Evolutionary conservation across 164 flowering plant genomes (phyloP), one percentile per base, ranked within the genome.

Genomic region (Pachysandra terminalis): DNA sequence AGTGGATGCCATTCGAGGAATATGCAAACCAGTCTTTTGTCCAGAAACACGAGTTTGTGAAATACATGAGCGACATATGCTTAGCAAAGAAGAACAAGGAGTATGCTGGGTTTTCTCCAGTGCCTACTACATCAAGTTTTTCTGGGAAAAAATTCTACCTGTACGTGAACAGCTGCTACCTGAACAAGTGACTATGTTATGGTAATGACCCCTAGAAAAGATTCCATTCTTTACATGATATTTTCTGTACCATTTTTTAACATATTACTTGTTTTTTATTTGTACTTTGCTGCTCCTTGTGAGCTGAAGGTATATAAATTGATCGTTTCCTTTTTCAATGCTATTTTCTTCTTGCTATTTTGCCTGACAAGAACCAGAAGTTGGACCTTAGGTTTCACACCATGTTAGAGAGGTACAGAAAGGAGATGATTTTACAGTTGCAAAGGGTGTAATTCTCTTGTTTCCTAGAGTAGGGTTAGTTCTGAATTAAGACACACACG

Each of bases 1-100:
- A 91, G 96, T 91, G 97, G 97, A 86, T 91, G 91, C 86, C 90
- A 59, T 70, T 83, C 53, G 86, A 85, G 48, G 91, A 87, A 63
- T 89, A 80, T 63, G 77, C 75, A 59, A 81, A 81, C 3, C 90
- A 85, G 67, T 88, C 89, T 25, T 74, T 67, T 61, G 74, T 78
- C 22, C 70, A 76, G 65, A 68, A 79, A 13, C 66, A 78, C 6
- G 82, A 76, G 24, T 68, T 84, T 0, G 62, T 71, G 22, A 84
- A 69, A 77, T 64, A 70, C 73, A 73, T 83, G 2, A 37, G 49
- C 14, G 79, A 84, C 57, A 61, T 89, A 37, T 80, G 84, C 81
- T 59, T 65, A 9, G 87, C 84, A 2, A 87, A 79, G 64, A 59
- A 61, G 5, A 82, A 85, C 17, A 67, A 66, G 12, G 59, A 59